A percentile compares a stretch with the other conserved stretches of the same genome.
Evolutionary conservation across 208 protist genomes (phyloP).

Genomic region (Angomonas ambiguus): DNA sequence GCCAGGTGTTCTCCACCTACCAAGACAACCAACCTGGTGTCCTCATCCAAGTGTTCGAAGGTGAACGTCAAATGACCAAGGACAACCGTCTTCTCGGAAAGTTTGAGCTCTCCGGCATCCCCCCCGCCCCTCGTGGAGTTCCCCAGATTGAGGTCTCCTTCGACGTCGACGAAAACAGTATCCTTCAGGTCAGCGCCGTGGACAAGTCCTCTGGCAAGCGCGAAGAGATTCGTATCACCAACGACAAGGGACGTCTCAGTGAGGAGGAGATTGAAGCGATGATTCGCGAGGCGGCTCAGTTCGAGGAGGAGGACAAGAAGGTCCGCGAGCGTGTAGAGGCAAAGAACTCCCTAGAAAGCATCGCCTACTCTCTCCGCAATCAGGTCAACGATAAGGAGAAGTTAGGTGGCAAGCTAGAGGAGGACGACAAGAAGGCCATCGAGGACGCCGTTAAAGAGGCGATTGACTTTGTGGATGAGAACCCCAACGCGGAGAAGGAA

Average conservation of each 20-base stretch:
- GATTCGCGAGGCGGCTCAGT: conserved; percentile 90
- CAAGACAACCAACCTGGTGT: conserved; percentile 89
- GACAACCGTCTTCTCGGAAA: conserved; percentile 94
- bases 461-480: conserved; percentile 94
- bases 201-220: conserved; percentile 95
- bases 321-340: conserved; percentile 85
- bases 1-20: conserved; percentile 83
- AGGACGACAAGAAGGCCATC: conserved; percentile 88
- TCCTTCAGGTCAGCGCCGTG: conserved; percentile 94
- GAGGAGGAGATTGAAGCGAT: conserved; percentile 94
- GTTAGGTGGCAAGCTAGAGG: conserved; percentile 79
- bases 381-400: conserved; percentile 92
- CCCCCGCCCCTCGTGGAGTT: conserved; percentile 93
- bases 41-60: conserved; percentile 91
- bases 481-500: conserved; percentile 92
- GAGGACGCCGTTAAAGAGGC: conserved; percentile 83
- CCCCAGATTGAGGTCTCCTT: conserved; percentile 97
- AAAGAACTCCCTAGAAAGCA: conserved; percentile 91
- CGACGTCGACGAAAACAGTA: conserved; percentile 97
- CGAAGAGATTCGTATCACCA: conserved; percentile 97
- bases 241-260: conserved; percentile 95
- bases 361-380: conserved; percentile 95
- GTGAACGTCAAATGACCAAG: conserved; percentile 88
- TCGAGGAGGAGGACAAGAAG: conserved; percentile 88
- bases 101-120: conserved; percentile 94